Conservation (phyloP, 495 filamentous ascomycete species). For the Hapsidospora chrysogenum region DNA sequence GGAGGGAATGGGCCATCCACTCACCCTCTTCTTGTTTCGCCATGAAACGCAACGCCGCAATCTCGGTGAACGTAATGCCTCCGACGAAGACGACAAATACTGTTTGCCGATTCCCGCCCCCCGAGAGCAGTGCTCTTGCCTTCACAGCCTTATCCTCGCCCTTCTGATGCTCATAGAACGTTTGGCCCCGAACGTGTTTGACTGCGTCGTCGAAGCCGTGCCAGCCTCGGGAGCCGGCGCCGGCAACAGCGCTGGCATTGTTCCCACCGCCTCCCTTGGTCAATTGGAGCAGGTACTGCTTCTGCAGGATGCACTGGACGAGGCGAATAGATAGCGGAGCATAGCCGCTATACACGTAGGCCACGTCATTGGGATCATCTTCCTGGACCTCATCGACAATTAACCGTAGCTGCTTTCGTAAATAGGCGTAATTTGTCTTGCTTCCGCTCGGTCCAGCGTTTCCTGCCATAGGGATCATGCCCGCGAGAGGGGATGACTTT, state of each 20-base stretch:
- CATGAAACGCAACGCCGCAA: slow-evolving; percentile 84
- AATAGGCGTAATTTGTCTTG: slow-evolving; percentile 80
- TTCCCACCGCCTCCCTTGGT: slow-evolving; percentile 37
- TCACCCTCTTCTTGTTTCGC: slow-evolving; percentile 68
- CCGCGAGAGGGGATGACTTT: slow-evolving; percentile 47
- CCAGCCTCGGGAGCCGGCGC: slow-evolving; percentile 63
- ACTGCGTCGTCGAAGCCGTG: slow-evolving; percentile 78
- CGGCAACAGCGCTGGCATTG: slow-evolving; percentile 28
- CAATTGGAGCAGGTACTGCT: slow-evolving; percentile 59
- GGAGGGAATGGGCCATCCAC: not conserved
- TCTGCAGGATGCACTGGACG: slow-evolving; percentile 90
- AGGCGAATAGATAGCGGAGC: slow-evolving; percentile 85
- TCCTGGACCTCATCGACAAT: slow-evolving; percentile 97
- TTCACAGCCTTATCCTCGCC: slow-evolving; percentile 87
- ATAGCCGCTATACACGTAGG: slow-evolving; percentile 95
- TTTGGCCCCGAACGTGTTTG: slow-evolving; percentile 68
- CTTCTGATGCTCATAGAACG: slow-evolving; percentile 84
- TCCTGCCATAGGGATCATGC: slow-evolving; percentile 52
- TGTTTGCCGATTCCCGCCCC: slow-evolving; percentile 57
- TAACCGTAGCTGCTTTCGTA: slow-evolving; percentile 70
- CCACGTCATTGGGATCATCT: slow-evolving; percentile 87
- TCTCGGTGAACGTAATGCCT: slow-evolving; percentile 88
- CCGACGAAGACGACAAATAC: slow-evolving; percentile 91
- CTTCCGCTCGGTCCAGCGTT: slow-evolving; percentile 32
- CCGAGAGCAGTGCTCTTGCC: slow-evolving; percentile 68